These are phyloP conservation scores for Endocarpon pusillum DNA, from an alignment of 495 filamentous ascomycete species.

Conservation along the genomic window DNA sequence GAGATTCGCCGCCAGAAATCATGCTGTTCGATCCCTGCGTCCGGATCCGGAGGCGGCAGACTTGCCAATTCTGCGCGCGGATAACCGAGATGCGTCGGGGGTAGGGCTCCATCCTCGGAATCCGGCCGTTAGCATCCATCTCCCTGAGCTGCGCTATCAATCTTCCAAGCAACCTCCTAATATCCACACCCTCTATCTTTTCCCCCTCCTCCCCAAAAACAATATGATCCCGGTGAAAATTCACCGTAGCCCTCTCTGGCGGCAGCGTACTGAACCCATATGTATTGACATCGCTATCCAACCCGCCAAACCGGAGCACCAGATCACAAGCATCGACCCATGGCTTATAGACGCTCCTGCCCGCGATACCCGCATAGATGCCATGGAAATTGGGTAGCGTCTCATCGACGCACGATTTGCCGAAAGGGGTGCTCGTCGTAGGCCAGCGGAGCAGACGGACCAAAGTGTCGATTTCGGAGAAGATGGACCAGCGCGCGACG, in stretches of 20 bases:
- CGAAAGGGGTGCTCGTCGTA: constrained; percentile 18
- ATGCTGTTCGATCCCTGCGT: constrained; percentile 14
- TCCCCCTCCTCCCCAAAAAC: too few species aligned
- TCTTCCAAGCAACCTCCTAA: too few species aligned
- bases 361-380: constrained; percentile 17
- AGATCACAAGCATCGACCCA: constrained; percentile 20
- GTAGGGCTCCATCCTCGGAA: too few species aligned
- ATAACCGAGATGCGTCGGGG: too few species aligned
- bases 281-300: constrained; percentile 23
- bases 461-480: constrained; percentile 16
- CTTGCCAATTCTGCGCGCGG: constrained; percentile 2
- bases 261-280: constrained; percentile 16
- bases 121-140: background rate
- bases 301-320: constrained; percentile 18
- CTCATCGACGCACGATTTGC: constrained; percentile 25
- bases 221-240: too few species aligned
- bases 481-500: constrained; percentile 12
- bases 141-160: too few species aligned
- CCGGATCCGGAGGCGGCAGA: constrained; percentile 5
- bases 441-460: constrained; percentile 16
- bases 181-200: too few species aligned
- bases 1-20: constrained; percentile 18
- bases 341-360: constrained; percentile 9
- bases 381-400: constrained; percentile 19
- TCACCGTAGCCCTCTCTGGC: constrained; percentile 12